These are phyloP conservation scores for Pseudopithomyces chartarum DNA, from an alignment of 2,329 filamentous ascomycete species.

Conservation along the genomic window DNA sequence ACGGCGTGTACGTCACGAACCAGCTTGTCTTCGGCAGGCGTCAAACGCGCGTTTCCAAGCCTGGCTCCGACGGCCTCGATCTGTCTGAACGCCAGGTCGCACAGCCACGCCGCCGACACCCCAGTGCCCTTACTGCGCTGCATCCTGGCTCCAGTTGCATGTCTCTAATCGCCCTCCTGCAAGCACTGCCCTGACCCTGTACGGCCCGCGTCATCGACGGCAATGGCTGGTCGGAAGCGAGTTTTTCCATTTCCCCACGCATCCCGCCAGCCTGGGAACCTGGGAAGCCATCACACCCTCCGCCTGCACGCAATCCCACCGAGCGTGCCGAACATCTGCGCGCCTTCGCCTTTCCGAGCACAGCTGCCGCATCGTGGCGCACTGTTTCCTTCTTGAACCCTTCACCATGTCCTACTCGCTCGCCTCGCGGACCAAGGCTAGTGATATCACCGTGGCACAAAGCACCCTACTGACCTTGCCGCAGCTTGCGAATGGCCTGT, in stretches of 20 bases:
- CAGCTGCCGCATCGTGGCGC: slow-evolving; percentile 19
- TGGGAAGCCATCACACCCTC: slow-evolving; percentile 8
- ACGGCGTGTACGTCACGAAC: slow-evolving; percentile 7
- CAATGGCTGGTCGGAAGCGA: slow-evolving; percentile 10
- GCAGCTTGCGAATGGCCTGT: slow-evolving; percentile 62
- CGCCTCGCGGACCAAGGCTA: slow-evolving; percentile 49
- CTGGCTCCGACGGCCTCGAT: neutral
- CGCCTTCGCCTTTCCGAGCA: slow-evolving; percentile 17
- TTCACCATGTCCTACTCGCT: slow-evolving; percentile 38
- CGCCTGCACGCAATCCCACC: slow-evolving; percentile 14
- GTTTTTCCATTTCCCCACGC: neutral
- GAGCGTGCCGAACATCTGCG: slow-evolving; percentile 31
- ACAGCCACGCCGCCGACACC: slow-evolving; percentile 16
- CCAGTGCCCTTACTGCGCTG: no score
- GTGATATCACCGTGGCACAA: slow-evolving; percentile 20
- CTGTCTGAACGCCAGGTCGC: slow-evolving; percentile 10
- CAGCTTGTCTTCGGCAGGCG: slow-evolving; percentile 7
- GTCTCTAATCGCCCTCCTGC: neutral
- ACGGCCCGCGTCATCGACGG: slow-evolving; percentile 4
- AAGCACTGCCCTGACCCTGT: neutral
- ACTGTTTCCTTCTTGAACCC: slow-evolving; percentile 11
- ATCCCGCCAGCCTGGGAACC: slow-evolving; percentile 13
- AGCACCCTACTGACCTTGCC: slow-evolving; percentile 23
- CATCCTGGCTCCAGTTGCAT: neutral
- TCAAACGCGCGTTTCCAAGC: slow-evolving; percentile 12